Base-by-base conservation (phyloP, 2,329 filamentous ascomycete species). In the Microsporum audouinii region DNA sequence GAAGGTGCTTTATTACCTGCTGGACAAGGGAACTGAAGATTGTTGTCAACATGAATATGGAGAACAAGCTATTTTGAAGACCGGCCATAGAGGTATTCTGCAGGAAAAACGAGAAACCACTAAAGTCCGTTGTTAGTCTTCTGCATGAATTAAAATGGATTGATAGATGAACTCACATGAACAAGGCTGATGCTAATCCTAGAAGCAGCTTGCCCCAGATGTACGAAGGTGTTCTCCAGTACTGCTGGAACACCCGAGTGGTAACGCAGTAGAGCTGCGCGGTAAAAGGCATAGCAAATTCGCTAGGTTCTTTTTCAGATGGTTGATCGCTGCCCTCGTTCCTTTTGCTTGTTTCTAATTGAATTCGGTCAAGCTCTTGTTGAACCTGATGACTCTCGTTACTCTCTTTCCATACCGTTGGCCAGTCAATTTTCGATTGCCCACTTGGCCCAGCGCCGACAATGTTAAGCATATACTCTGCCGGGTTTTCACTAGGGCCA, bases 171-270 rank as follows among this genome's bases (percentile, higher is more conserved):
- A 62, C 65, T 61, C 60, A 66, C 65, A 94, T 89, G 72, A 94
- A 94, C 8, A 94, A 80, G 7, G 84, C 81, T 64, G 70, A 67
- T 23, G 68, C 75, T 14, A 82, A 76, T 70, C 86, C 89, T 10
- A 95, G 83, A 1, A 80, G 76, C 3, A 81, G 74, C 78, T 95
- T 95, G 66, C 88, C 84, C 76, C 91, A 91, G 71, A 95, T 89
- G 77, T 95, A 94, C 2, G 84, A 82, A 0, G 89, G 90, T 1
- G 86, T 89, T 63, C 90, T 86, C 89, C 89, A 95, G 80, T 92
- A 94, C 71, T 95, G 89, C 71, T 91, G 83, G 77, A 92, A 92
- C 29, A 92, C 87, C 68, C 90, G 88, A 65, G 80, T 73, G 3
- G 82, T 82, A 61, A 91, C 88, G 68, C 84, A 79, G 58, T 72